Evolutionary conservation across 2,329 filamentous ascomycete species (phyloP), one percentile per base, ranked within the genome.

Genomic region (Immersiporthe knoxdaviesiana): DNA sequence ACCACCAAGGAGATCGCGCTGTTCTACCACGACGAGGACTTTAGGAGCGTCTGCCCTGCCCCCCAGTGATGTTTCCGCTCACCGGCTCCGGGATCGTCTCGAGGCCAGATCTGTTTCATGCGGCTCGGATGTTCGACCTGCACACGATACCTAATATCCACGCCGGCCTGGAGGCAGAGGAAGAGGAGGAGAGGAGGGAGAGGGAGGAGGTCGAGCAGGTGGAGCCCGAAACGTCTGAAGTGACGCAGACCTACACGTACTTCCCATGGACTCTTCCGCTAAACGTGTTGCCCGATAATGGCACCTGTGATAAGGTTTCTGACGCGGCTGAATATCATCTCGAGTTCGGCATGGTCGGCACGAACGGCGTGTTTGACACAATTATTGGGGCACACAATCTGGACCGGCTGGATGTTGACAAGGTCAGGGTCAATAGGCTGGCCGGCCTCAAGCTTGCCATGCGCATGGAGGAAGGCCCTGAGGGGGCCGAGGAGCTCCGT

Each of bases 201-300:
- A 63, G 78, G 24, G 76, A 87, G 82, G 80, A 89, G 81, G 41
- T 5, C 3, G 41, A 44, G 8, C 2, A 44, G 11, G 8, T n/a
- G 18, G 77, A 77, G 47, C 47, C 68, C 24, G 66, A 69, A 12
- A 56, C 37, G 2, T 80, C 78, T 70, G 77, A 73, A 56, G 90
- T 89, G 18, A 87, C 87, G 8, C 90, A 89, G 0, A 97, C 97
- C 75, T 90, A 94, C 77, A 95, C 91, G 0, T 90, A 92, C 74
- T 98, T 94, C 76, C 96, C 96, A 0, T 98, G 95, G 95, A 98
- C 96, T 0, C 82, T 99, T 0, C 95, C 96, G 0, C 83, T 84
- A 1, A 85, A 88, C 35, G 84, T 97, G 74, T 85, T 97, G 2
- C 93, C 94, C 0, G 80, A 82, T 12, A 89, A 97, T 75, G 95